Percentiles rank a stretch among this genome's conserved stretches.
These are phyloP conservation scores for Gossypium armourianum DNA, from an alignment of 441 rosid genomes.

Conservation along the genomic window DNA sequence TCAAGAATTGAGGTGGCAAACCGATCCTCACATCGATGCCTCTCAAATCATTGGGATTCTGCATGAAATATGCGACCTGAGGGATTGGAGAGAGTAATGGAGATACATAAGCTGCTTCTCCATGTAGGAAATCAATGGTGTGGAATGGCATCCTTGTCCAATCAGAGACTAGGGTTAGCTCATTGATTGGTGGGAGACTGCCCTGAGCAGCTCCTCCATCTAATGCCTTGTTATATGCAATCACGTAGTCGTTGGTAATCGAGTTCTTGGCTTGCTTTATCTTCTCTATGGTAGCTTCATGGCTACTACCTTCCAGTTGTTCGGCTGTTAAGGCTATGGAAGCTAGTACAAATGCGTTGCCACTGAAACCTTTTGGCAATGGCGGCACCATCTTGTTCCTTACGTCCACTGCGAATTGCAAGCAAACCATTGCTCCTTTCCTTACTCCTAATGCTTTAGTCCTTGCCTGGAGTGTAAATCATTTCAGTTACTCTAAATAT, in stretches of 20 bases:
- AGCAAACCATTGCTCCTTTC: constrained; percentile 43
- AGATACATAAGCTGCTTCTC: constrained; percentile 34
- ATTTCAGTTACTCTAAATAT: not conserved
- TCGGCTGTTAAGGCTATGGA: constrained; percentile 37
- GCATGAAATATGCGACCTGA: constrained; percentile 58
- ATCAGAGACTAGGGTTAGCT: constrained; percentile 47
- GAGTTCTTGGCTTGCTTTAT: constrained; percentile 51
- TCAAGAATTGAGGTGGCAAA: constrained; percentile 28
- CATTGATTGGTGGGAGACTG: constrained; percentile 45
- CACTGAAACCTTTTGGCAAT: constrained; percentile 40
- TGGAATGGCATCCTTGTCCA: constrained; percentile 65
- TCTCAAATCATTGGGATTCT: constrained; percentile 35
- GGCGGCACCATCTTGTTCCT: constrained; percentile 42
- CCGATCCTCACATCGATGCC: constrained; percentile 49
- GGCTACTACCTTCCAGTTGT: constrained; percentile 32
- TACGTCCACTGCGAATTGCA: constrained; percentile 58
- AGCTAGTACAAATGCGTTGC: constrained; percentile 54
- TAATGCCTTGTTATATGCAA: constrained; percentile 42
- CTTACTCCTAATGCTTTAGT: constrained; percentile 33
- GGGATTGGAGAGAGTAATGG: constrained; percentile 54
- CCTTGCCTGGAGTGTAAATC: constrained; percentile 35
- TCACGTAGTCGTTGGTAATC: constrained; percentile 35
- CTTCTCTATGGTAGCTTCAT: constrained; percentile 30
- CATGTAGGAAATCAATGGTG: constrained; percentile 34
- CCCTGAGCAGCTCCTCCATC: constrained; percentile 28